These are phyloP conservation scores for Pinus tabuliformis DNA, from an alignment of 75 land plant genomes.

Conservation along the genomic window DNA sequence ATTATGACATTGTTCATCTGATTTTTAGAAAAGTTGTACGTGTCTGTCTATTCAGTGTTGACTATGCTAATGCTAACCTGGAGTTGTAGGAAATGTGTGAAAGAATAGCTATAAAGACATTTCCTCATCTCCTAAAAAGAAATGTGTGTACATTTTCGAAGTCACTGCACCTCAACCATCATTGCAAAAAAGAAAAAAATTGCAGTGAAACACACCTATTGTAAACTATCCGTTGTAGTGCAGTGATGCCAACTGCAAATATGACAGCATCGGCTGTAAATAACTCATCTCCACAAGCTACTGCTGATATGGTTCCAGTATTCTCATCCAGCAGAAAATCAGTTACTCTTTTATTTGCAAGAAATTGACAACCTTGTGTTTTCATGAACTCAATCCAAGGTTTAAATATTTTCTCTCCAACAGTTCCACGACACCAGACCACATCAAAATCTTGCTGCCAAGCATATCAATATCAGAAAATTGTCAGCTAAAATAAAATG, in stretches of 20 bases:
- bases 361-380: constrained; percentile 46
- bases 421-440: constrained; percentile 78
- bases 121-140: neutral
- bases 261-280: constrained; percentile 77
- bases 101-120: neutral
- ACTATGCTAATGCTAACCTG: neutral
- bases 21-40: neutral
- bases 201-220: constrained; percentile 40
- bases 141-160: neutral
- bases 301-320: constrained; percentile 58
- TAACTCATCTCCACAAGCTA: constrained; percentile 60
- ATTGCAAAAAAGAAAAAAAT: neutral
- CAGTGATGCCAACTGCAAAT: constrained; percentile 75
- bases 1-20: neutral
- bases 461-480: constrained; percentile 1
- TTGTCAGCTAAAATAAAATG: neutral
- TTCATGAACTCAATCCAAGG: constrained; percentile 70
- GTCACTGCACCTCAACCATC: too few relatives aligned
- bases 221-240: constrained; percentile 55
- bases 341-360: constrained; percentile 45
- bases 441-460: constrained; percentile 81
- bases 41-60: neutral
- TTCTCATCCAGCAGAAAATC: constrained; percentile 59
- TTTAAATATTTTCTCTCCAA: constrained; percentile 68
- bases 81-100: neutral